phyloP scores from a whole-genome alignment of 768 basidiomycete species.

The Nidularia pulvinata region DNA sequence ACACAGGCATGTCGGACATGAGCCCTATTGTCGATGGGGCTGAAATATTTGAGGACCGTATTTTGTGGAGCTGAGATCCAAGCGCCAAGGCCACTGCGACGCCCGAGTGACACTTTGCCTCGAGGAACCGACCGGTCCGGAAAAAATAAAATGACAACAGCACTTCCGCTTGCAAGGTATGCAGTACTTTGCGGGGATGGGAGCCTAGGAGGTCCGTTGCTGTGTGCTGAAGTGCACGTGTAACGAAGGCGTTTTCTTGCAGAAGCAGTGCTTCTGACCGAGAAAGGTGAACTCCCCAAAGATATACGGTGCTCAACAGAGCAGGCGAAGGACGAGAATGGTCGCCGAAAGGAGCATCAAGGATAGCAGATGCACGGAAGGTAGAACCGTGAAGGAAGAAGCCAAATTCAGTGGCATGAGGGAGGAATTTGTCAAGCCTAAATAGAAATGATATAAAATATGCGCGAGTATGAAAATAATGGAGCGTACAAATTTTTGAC shows the following conservation, averaged over 20 bases:
- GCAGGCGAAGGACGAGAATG: conserved; percentile 46
- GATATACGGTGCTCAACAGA: conserved; percentile 45
- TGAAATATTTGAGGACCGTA: conserved; percentile 33
- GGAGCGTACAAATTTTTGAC: conserved; percentile 34
- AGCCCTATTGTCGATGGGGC: conserved; percentile 34
- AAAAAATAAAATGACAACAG: conserved; percentile 70
- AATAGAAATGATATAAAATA: conserved; percentile 5
- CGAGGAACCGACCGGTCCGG: conserved; percentile 54
- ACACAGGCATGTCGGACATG: conserved; percentile 38
- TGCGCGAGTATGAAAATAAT: background rate
- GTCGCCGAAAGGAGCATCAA: conserved; percentile 47
- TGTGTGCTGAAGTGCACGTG: conserved; percentile 45
- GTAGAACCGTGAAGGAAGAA: conserved; percentile 60
- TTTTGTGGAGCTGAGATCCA: conserved; percentile 45
- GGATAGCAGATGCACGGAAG: conserved; percentile 45
- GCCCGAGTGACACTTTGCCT: conserved; percentile 58
- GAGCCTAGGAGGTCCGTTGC: conserved; percentile 44
- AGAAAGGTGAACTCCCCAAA: conserved; percentile 55
- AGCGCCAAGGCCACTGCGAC: conserved; percentile 51
- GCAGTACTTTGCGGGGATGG: conserved; percentile 47
- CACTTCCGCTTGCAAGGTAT: conserved; percentile 61
- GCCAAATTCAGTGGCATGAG: conserved; percentile 57
- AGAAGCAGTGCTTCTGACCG: conserved; percentile 31
- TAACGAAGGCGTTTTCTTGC: conserved; percentile 47
- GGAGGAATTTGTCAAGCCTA: conserved; percentile 61